A percentile compares a stretch with the other conserved stretches of the same genome.
Conservation (phyloP, 2,329 filamentous ascomycete genomes). For the Lizonia empirigonia region DNA sequence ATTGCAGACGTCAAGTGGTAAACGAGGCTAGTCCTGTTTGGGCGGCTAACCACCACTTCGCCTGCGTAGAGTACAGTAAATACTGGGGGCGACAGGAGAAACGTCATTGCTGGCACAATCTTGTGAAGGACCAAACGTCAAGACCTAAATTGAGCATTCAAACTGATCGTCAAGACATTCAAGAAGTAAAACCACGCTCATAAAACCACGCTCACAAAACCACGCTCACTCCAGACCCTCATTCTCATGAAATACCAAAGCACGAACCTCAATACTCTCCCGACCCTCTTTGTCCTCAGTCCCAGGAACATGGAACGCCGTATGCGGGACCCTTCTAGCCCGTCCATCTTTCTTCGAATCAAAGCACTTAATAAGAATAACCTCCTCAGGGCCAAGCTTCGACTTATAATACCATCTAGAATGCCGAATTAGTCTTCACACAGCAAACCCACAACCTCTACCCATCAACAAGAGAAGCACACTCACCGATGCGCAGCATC, state of each 20-base stretch:
- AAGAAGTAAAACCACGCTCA: too few species aligned
- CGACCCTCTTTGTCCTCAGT: conserved; percentile 35
- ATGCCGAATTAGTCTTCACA: too few species aligned
- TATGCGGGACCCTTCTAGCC: conserved; percentile 44
- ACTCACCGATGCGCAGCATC: conserved; percentile 35
- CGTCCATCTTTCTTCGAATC: conserved; percentile 43
- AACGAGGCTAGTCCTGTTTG: too few species aligned
- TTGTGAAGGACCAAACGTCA: too few species aligned
- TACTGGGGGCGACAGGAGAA: too few species aligned
- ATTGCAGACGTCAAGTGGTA: too few species aligned
- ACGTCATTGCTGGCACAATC: too few species aligned
- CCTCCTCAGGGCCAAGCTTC: conserved; percentile 36
- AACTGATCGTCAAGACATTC: too few species aligned
- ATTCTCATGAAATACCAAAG: conserved; percentile 43
- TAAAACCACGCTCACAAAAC: too few species aligned
- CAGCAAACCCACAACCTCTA: not conserved
- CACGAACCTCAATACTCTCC: conserved; percentile 45
- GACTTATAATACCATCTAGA: conserved; percentile 43
- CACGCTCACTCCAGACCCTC: conserved; percentile 28
- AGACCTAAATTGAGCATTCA: too few species aligned
- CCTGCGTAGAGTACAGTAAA: too few species aligned
- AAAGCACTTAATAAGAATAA: conserved; percentile 45
- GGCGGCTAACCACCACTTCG: too few species aligned
- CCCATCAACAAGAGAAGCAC: not conserved
- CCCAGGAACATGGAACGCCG: conserved; percentile 38